A percentile compares a stretch with the other conserved stretches of the same genome.
phyloP scores from a whole-genome alignment of 2,329 filamentous ascomycete genomes.

The Dactylellina haptotyla region DNA sequence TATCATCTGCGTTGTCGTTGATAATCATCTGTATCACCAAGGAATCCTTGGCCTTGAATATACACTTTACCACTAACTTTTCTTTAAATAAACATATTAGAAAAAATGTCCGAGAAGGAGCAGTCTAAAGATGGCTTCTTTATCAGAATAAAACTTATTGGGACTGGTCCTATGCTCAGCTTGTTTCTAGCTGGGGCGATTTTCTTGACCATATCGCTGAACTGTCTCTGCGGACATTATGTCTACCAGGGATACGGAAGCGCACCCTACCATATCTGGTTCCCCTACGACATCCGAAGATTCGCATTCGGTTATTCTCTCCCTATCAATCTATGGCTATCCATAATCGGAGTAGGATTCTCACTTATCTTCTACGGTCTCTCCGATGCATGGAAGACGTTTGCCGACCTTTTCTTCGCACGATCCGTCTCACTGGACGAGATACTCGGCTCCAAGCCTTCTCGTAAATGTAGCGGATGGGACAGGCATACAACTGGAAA shows the following conservation, averaged over 20 bases:
- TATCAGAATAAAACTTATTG: background rate
- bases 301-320: background rate
- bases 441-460: too few relatives aligned
- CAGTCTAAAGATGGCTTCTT: background rate
- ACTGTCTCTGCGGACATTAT: background rate
- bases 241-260: background rate
- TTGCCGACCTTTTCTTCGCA: too few relatives aligned
- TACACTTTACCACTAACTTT: too few relatives aligned
- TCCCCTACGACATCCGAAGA: background rate
- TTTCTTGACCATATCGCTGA: background rate
- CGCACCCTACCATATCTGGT: background rate
- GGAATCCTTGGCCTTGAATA: too few relatives aligned
- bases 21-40: too few relatives aligned
- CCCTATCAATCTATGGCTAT: background rate
- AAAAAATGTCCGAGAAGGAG: too few relatives aligned
- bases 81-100: too few relatives aligned
- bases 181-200: background rate
- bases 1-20: too few relatives aligned
- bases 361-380: background rate
- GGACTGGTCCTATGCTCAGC: background rate
- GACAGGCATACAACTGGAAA: too few relatives aligned
- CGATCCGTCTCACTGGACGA: too few relatives aligned
- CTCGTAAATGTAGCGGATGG: too few relatives aligned
- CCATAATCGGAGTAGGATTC: background rate
- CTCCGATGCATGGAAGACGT: background rate